These are phyloP conservation scores for Coemansia sp. DNA, from an alignment of 192 early-diverging fungal species.

Conservation along the genomic window DNA sequence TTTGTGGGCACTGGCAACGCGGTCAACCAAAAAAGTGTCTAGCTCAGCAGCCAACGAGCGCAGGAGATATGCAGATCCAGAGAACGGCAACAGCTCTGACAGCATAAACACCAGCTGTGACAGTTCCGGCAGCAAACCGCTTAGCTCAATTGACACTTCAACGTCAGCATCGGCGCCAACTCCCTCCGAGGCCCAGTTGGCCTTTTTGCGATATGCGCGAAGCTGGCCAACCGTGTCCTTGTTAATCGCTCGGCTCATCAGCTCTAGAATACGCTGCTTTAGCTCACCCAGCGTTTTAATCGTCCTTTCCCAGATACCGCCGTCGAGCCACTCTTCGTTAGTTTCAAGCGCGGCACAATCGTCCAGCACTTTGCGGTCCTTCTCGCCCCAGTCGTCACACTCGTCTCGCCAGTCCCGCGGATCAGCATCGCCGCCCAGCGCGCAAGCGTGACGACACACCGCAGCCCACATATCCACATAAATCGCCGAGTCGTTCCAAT, in stretches of 20 bases:
- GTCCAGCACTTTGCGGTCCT: conserved; percentile 29
- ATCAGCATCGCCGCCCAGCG: conserved; percentile 14
- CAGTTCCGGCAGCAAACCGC: conserved; percentile 25
- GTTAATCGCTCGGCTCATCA: conserved; percentile 38
- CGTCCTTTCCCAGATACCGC: conserved; percentile 47
- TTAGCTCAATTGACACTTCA: conserved; percentile 27
- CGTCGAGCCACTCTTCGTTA: conserved; percentile 37
- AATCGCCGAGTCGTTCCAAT: conserved; percentile 44
- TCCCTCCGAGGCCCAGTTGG: conserved; percentile 14
- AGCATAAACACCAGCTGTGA: conserved; percentile 17
- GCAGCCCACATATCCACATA: conserved; percentile 51
- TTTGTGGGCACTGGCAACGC: conserved; percentile 37
- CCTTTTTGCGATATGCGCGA: conserved; percentile 48
- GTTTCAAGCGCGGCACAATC: neutral
- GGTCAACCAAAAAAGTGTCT: conserved; percentile 36
- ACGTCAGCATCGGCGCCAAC: conserved; percentile 3
- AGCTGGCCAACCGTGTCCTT: conserved; percentile 35
- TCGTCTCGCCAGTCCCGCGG: conserved; percentile 49
- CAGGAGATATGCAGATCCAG: conserved; percentile 21
- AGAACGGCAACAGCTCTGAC: conserved; percentile 18
- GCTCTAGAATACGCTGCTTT: conserved; percentile 29
- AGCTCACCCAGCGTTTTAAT: conserved; percentile 31
- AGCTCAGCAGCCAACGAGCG: conserved; percentile 30
- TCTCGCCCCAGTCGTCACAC: conserved; percentile 31
- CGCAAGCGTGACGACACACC: conserved; percentile 26